Base-by-base conservation (phyloP, 148 eudicot genomes). In the Camellia japonica region DNA sequence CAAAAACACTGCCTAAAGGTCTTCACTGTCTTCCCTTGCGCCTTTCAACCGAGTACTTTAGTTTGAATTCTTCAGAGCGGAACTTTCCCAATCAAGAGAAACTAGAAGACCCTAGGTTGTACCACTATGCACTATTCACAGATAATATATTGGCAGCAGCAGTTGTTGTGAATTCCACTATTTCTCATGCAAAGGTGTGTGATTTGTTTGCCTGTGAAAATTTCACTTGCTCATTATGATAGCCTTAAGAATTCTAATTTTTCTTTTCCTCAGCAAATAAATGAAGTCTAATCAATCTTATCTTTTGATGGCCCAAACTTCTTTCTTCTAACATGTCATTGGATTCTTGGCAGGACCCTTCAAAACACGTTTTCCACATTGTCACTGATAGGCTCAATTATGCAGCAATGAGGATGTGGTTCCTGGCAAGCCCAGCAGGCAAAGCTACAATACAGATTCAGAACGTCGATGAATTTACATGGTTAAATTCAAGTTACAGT, bases 381-480 rank as follows among this genome's bases (percentile, higher is more conserved):
- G 98, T 93, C 71, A 92, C 98, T 5, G 98, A 93, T 81, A 89
- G 89, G 86, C 94, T 93, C 78, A 93, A 92, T 85, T 93, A 87
- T 85, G 98, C 96, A 76, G 98, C 98, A 79, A 93, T 93, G 98
- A 90, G 91, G 85, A 92, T 93, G 98, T 93, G 98, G 98, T 93
- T 93, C 88, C 80, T 90, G 77, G 88, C 83, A 20, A 94, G 90
- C 68, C 91, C 90, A 44, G 94, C 96, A 47, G 82, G 89, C 73
- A 86, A 85, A 78, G 94, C 94, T 82, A 83, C 96, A 68, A 86
- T 94, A 81, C 81, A 90, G n/a, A 89, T 92, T 71, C 93, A 92
- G 85, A 90, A 86, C 83, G 84, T 92, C 79, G 98, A 94, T 68
- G 98, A 92, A 71, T 92, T 94, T 81, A 92, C 96, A 52, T 94